Conservation (phyloP, 345 rosid species). For the Hibiscus trionum region DNA sequence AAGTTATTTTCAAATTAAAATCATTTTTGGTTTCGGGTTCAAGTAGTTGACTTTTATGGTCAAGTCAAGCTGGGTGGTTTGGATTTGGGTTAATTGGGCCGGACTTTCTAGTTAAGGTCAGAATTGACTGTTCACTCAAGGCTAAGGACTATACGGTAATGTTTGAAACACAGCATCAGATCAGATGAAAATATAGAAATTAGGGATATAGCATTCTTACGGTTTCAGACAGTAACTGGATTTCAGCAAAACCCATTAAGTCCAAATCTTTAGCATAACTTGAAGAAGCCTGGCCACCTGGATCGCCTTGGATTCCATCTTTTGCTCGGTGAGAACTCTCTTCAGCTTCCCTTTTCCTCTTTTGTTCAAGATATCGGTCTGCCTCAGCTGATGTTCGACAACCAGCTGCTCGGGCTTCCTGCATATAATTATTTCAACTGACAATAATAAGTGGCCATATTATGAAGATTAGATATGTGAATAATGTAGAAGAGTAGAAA, state of each 20-base stretch:
- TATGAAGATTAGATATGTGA: not conserved
- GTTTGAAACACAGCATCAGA: not conserved
- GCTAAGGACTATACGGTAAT: not conserved
- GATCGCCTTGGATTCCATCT: constrained; percentile 51
- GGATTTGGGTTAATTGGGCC: not conserved
- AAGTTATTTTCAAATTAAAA: too few species aligned
- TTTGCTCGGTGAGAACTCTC: constrained; percentile 63
- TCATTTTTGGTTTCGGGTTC: not conserved
- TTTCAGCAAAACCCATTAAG: constrained; percentile 46
- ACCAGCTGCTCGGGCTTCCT: constrained; percentile 94
- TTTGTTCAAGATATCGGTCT: constrained; percentile 55
- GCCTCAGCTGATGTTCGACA: constrained; percentile 82
- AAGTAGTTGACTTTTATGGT: not conserved
- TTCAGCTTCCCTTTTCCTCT: constrained; percentile 67
- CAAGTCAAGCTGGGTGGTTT: not conserved
- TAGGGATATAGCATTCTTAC: constrained; percentile 33
- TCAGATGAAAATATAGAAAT: not conserved
- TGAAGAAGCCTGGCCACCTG: constrained; percentile 46
- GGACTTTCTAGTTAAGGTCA: not conserved
- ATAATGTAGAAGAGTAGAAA: not conserved
- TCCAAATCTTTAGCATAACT: constrained; percentile 53
- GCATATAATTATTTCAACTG: constrained; percentile 15
- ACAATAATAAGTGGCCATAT: constrained; percentile 8
- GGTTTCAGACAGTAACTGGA: constrained; percentile 70
- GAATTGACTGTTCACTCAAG: not conserved